phyloP scores from a whole-genome alignment of 306 rosid species.

The Cucurbita argyrosperma region DNA sequence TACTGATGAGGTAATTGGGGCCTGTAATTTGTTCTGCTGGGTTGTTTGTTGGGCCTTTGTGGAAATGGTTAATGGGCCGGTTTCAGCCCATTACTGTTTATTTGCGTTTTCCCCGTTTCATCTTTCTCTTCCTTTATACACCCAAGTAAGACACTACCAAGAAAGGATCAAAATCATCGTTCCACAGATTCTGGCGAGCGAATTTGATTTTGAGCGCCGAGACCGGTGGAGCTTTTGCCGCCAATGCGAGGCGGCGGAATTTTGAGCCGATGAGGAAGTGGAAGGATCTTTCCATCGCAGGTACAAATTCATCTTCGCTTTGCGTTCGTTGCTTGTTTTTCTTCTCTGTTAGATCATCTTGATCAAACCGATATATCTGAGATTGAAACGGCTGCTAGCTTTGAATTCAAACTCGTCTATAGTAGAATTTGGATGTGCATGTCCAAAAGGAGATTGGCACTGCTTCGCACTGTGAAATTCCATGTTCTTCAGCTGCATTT shows the following conservation, averaged over 20 bases:
- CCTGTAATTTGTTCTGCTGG: background rate
- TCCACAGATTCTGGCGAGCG: slow-evolving; percentile 22
- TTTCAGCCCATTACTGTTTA: slow-evolving; percentile 20
- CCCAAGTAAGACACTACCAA: slow-evolving; percentile 41
- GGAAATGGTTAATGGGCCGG: slow-evolving; percentile 27
- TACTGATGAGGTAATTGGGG: background rate
- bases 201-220: slow-evolving; percentile 24
- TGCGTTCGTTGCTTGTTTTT: background rate
- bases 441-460: slow-evolving; percentile 14
- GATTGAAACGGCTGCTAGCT: slow-evolving; percentile 28
- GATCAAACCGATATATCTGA: background rate
- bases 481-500: slow-evolving; percentile 9
- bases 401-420: slow-evolving; percentile 49
- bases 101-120: slow-evolving; percentile 20
- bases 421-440: slow-evolving; percentile 29
- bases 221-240: slow-evolving; percentile 14
- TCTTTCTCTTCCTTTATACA: slow-evolving; percentile 41
- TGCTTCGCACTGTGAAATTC: slow-evolving; percentile 37
- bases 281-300: slow-evolving; percentile 52
- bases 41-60: background rate
- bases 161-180: slow-evolving; percentile 84
- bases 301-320: slow-evolving; percentile 16
- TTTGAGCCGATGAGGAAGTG: slow-evolving; percentile 51
- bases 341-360: slow-evolving; percentile 4
- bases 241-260: slow-evolving; percentile 60